Base-by-base conservation (phyloP, 1,284 basidiomycete species). In the Malassezia yamatoensis region DNA sequence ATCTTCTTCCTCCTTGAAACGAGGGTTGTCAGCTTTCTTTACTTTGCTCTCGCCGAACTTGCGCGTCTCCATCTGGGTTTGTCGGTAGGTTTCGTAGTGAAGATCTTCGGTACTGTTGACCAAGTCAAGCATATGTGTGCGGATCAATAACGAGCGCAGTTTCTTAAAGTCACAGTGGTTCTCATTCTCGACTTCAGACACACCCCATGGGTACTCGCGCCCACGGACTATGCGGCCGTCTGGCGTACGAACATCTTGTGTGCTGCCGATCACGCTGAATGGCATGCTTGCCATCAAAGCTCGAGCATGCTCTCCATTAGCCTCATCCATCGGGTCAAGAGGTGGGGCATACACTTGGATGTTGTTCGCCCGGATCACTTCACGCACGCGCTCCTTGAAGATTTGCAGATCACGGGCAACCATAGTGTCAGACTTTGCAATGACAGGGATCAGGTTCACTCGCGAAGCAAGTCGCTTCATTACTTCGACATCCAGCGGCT, bases 1-100 rank as follows among this genome's bases (percentile, higher is more conserved):
- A 78, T 99, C 93, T 76, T 99, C 93, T 78, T 99, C 93, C 77
- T 98, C 94, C 81, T 93, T 93, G 84, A 94, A 99, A 79, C 96
- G 96, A 70, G 94, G 94, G 78, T 98, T 99, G 79, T 98, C 93
- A 65, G 91, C 81, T 80, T 96, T 96, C 83, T 90, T 93, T 68
- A 94, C 89, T 80, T 96, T 96, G 66, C 90, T 85, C 78, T 98
- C 94, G 66, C 93, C 93, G 66, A 91, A 94, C 79, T 98, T 98
- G 78, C 94, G 85, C 16, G 93, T 96, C 81, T 99, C 94, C 94
- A 99, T 96, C 80, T 98, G 94, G 63, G 89, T 83, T 74, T 96
- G 89, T 58, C 93, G 84, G 81, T 99, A 99, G 76, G 88, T 87
- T 80, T 98, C 94, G 77, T 98, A 99, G 78, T 98, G 94, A 32